Evolutionary conservation across 495 filamentous ascomycete genomes (phyloP).

Genomic region (Tetracladium marchalianum): DNA sequence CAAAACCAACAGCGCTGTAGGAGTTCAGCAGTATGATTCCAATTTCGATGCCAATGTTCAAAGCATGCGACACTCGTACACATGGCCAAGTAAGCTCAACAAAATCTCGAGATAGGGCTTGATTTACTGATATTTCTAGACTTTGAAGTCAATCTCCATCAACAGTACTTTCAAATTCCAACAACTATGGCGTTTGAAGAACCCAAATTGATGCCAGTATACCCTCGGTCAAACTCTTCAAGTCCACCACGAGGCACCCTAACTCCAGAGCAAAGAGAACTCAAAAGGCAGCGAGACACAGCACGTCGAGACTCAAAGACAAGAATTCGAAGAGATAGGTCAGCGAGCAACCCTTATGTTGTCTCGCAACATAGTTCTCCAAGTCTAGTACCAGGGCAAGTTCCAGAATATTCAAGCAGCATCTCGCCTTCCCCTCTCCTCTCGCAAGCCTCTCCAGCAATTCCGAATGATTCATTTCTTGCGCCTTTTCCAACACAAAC

Average conservation of each 20-base stretch:
- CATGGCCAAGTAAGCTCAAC: slow-evolving; percentile 18
- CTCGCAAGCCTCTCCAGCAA: slow-evolving; percentile 12
- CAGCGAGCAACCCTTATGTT: slow-evolving; percentile 16
- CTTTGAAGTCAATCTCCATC: slow-evolving; percentile 14
- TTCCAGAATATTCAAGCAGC: slow-evolving; percentile 14
- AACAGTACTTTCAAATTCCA: slow-evolving; percentile 14
- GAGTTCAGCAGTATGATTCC: slow-evolving; percentile 19
- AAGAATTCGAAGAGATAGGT: slow-evolving; percentile 17
- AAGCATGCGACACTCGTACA: slow-evolving; percentile 14
- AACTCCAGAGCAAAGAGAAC: slow-evolving; percentile 21
- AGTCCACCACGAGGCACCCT: slow-evolving; percentile 19
- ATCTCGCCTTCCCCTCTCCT: slow-evolving; percentile 19
- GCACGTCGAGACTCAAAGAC: slow-evolving; percentile 19
- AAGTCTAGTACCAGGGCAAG: slow-evolving; percentile 13
- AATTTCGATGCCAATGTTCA: slow-evolving; percentile 10
- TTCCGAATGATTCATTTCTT: slow-evolving; percentile 11
- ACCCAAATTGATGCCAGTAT: slow-evolving; percentile 15
- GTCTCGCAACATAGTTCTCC: slow-evolving; percentile 15
- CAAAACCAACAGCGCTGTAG: slow-evolving; percentile 12
- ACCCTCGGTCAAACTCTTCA: slow-evolving; percentile 17
- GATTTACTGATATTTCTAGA: slow-evolving; percentile 8
- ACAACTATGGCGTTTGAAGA: slow-evolving; percentile 13
- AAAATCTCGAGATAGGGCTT: background rate
- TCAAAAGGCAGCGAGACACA: slow-evolving; percentile 19
- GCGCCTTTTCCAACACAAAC: slow-evolving; percentile 8